A percentile compares a stretch with the other conserved stretches of the same genome.
Conservation (phyloP, 768 basidiomycete species). For the Naematelia aurantialba region DNA sequence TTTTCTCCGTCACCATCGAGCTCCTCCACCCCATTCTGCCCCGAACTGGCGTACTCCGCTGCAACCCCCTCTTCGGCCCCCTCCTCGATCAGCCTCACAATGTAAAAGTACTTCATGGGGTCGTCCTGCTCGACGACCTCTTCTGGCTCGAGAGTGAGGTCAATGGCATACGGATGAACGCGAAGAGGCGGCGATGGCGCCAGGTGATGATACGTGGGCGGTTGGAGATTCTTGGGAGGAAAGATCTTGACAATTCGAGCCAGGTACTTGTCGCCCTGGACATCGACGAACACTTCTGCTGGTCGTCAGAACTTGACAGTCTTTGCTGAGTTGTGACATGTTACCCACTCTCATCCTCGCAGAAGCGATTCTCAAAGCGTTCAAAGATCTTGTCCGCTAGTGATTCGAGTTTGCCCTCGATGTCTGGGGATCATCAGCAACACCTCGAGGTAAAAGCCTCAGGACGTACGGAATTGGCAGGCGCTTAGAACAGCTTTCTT, state of each 20-base stretch:
- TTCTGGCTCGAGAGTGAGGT: constrained; percentile 70
- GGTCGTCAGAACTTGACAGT: background rate
- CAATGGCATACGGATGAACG: constrained; percentile 67
- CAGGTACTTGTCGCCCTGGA: constrained; percentile 80
- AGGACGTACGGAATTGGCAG: constrained; percentile 87
- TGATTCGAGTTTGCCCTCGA: constrained; percentile 91
- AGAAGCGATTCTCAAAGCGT: constrained; percentile 94
- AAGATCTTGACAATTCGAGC: constrained; percentile 73
- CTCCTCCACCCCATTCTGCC: constrained; percentile 21
- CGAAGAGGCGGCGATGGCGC: constrained; percentile 50
- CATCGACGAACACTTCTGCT: constrained; percentile 77
- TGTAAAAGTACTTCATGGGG: constrained; percentile 78
- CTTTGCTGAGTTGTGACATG: background rate
- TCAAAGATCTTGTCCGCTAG: constrained; percentile 92
- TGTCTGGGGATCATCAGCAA: constrained; percentile 59
- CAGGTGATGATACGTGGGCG: constrained; percentile 27
- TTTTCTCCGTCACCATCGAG: constrained; percentile 29
- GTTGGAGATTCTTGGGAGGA: constrained; percentile 53
- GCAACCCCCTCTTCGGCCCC: constrained; percentile 25
- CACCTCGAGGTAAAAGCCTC: background rate
- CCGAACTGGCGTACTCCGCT: constrained; percentile 29
- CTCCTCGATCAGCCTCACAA: constrained; percentile 66
- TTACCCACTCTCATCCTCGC: constrained; percentile 77
- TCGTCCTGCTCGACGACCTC: constrained; percentile 70
- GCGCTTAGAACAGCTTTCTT: constrained; percentile 86